These are phyloP conservation scores for Pichia sorboxylosa DNA, from an alignment of 1,139 yeast species.

Conservation along the genomic window DNA sequence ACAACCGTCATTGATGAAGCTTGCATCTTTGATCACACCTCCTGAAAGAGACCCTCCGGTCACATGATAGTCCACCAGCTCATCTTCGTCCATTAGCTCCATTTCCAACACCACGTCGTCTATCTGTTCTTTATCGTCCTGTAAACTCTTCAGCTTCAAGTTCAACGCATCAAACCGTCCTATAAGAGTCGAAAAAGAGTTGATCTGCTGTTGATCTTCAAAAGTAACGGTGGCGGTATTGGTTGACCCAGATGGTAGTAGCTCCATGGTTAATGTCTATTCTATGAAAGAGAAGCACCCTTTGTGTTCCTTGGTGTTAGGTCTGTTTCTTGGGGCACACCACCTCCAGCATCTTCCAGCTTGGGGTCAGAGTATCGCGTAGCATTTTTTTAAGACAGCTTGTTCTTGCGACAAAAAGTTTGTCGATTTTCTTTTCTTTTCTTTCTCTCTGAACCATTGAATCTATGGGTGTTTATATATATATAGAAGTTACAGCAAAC, in stretches of 20 bases:
- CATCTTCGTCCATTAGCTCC: conserved; percentile 77
- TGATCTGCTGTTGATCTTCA: conserved; percentile 84
- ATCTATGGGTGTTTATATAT: too few species aligned
- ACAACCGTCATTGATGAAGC: conserved; percentile 18
- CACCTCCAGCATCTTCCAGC: too few species aligned
- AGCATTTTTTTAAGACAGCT: too few species aligned
- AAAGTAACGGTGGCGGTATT: conserved; percentile 72
- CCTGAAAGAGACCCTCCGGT: conserved; percentile 35
- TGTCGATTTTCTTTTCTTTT: too few species aligned
- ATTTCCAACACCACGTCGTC: conserved; percentile 81
- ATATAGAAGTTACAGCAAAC: too few species aligned
- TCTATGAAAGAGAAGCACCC: too few species aligned
- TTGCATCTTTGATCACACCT: too few species aligned
- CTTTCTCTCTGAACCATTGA: too few species aligned
- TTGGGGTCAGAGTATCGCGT: too few species aligned
- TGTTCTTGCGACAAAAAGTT: too few species aligned
- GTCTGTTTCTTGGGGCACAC: too few species aligned
- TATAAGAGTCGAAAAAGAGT: conserved; percentile 75
- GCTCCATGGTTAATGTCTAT: conserved; percentile 16
- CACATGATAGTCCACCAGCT: conserved; percentile 45
- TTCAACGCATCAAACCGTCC: conserved; percentile 50
- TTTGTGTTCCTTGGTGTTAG: too few species aligned
- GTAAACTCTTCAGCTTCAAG: conserved; percentile 37
- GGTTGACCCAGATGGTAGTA: conserved; percentile 51
- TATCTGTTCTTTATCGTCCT: conserved; percentile 72